Percentiles rank a stretch among this genome's conserved stretches.
phyloP scores from a whole-genome alignment of 441 rosid genomes.

The Populus hybrid region DNA sequence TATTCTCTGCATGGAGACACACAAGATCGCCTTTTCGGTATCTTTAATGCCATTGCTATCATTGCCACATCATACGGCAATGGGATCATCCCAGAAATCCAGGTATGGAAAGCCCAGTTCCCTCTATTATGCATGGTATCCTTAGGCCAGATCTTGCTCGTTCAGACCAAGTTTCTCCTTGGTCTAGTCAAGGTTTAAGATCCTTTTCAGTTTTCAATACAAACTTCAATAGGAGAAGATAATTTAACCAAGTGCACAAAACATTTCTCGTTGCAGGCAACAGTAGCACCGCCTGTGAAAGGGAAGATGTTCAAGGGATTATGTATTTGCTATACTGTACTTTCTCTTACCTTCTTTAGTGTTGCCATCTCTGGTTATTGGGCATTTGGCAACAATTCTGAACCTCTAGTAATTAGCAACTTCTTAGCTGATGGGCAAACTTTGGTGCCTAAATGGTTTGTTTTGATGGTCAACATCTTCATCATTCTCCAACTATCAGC shows the following conservation, averaged over 20 bases:
- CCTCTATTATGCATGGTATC: neutral
- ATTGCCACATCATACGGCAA: conserved; percentile 81
- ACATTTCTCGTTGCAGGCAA: conserved; percentile 47
- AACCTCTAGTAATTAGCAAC: conserved; percentile 61
- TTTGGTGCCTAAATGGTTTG: conserved; percentile 69
- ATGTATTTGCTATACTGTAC: conserved; percentile 54
- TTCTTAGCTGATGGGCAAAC: conserved; percentile 39
- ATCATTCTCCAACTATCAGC: conserved; percentile 74
- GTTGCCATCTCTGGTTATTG: conserved; percentile 79
- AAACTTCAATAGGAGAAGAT: neutral
- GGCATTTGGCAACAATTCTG: conserved; percentile 79
- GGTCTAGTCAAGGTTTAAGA: neutral
- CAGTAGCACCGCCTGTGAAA: conserved; percentile 72
- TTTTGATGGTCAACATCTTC: conserved; percentile 63
- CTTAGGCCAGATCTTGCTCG: neutral
- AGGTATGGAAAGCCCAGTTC: conserved; percentile 35
- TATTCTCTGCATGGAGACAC: conserved; percentile 47
- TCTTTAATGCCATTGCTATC: conserved; percentile 76
- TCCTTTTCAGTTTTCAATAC: neutral
- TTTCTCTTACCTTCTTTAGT: conserved; percentile 49
- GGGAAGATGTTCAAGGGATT: conserved; percentile 89
- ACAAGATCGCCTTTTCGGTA: conserved; percentile 44
- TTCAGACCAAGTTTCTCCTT: neutral
- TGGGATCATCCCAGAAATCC: conserved; percentile 85
- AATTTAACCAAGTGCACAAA: neutral